These are phyloP conservation scores for Malus orientalis DNA, from an alignment of 306 rosid genomes.

Conservation along the genomic window DNA sequence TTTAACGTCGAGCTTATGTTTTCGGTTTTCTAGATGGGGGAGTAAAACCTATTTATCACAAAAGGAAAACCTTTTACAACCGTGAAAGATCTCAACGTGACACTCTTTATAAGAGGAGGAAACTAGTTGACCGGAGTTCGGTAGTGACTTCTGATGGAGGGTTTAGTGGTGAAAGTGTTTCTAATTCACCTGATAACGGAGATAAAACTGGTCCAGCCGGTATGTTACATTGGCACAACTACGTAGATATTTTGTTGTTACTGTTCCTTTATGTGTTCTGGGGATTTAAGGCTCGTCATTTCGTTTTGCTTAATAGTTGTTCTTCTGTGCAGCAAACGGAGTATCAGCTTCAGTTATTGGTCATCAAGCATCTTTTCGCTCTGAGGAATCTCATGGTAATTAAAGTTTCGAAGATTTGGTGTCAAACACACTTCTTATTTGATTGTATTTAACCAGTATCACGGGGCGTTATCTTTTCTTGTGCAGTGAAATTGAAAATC, in stretches of 20 bases:
- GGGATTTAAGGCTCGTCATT: neutral
- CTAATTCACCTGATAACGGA: conserved; percentile 49
- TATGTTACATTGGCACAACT: conserved; percentile 27
- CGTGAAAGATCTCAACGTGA: conserved; percentile 44
- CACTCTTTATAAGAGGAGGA: conserved; percentile 54
- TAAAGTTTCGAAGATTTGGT: neutral
- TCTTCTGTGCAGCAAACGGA: conserved; percentile 29
- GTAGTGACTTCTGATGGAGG: conserved; percentile 58
- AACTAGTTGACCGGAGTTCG: conserved; percentile 41
- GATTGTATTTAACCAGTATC: conserved; percentile 22
- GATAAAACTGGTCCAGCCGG: conserved; percentile 32
- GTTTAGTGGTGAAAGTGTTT: conserved; percentile 75
- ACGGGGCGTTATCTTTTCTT: conserved; percentile 16
- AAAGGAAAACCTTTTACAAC: conserved; percentile 53
- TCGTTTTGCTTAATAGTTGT: conserved; percentile 4
- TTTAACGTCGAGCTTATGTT: neutral
- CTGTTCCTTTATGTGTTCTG: conserved; percentile 1
- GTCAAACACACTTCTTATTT: conserved; percentile 1
- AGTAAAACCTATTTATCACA: conserved; percentile 28
- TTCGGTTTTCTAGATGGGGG: conserved; percentile 39
- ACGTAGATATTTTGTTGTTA: neutral
- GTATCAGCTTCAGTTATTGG: conserved; percentile 27
- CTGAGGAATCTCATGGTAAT: conserved; percentile 73
- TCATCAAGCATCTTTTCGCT: conserved; percentile 33
- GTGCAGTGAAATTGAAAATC: conserved; percentile 78